A percentile compares a stretch with the other conserved stretches of the same genome.
Evolutionary conservation across 371 early-diverging fungal genomes (phyloP).

Genomic region (Parasitella parasitica): DNA sequence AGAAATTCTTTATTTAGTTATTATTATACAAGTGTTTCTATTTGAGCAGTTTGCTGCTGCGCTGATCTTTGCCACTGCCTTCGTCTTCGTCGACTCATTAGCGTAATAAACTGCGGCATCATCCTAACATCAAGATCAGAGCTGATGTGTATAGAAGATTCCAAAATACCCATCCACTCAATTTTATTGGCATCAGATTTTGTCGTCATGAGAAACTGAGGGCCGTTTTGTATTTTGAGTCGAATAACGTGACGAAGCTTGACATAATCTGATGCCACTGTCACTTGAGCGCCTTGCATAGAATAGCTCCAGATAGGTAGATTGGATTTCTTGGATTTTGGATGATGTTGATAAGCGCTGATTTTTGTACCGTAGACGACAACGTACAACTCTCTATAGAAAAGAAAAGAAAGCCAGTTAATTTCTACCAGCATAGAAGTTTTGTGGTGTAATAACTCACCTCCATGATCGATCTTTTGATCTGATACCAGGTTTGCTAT

Average conservation of each 20-base stretch:
- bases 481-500: constrained; percentile 5
- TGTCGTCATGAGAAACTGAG: constrained; percentile 40
- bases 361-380: constrained; percentile 17
- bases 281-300: constrained; percentile 39
- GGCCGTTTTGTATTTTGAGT: constrained; percentile 31
- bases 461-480: constrained; percentile 31
- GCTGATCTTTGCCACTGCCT: not conserved
- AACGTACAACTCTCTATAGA: constrained; percentile 17
- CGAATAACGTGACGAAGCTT: constrained; percentile 43
- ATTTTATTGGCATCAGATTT: constrained; percentile 16
- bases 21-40: constrained; percentile 3
- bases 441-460: too few relatives aligned
- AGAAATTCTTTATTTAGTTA: not conserved
- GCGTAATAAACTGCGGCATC: constrained; percentile 46
- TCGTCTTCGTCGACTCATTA: constrained; percentile 22
- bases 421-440: too few relatives aligned
- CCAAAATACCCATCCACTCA: constrained; percentile 39
- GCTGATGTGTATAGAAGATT: constrained; percentile 43
- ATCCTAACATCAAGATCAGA: constrained; percentile 35
- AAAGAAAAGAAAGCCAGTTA: too few relatives aligned
- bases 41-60: not conserved
- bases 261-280: constrained; percentile 38
- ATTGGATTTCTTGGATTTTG: not conserved
- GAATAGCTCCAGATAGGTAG: constrained; percentile 38
- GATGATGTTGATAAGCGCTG: constrained; percentile 16